Conservation (phyloP, 2,329 filamentous ascomycete genomes). For the Macroventuria anomochaeta region DNA sequence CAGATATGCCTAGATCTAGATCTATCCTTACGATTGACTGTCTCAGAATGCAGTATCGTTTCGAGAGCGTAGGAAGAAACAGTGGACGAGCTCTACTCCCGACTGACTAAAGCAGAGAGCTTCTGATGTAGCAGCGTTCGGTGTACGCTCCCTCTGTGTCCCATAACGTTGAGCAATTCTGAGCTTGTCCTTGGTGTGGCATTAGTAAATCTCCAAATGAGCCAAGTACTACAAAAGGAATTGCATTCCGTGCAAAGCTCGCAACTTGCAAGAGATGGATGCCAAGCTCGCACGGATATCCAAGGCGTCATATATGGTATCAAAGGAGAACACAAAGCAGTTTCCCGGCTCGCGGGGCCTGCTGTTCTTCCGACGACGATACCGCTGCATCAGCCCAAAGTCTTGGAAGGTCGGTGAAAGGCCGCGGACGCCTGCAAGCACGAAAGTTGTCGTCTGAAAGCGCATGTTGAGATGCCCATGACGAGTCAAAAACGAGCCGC, state of each 20-base stretch:
- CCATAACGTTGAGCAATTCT: neutral
- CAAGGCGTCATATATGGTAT: neutral
- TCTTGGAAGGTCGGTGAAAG: constrained; percentile 7
- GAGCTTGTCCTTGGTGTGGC: too few species aligned
- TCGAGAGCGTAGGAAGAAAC: neutral
- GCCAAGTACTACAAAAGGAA: neutral
- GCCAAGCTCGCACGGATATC: constrained; percentile 12
- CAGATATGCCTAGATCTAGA: neutral
- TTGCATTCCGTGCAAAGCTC: neutral
- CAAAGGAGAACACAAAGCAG: constrained; percentile 5
- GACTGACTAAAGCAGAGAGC: neutral
- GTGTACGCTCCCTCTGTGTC: neutral
- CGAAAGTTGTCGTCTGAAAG: constrained; percentile 10
- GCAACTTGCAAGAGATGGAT: neutral
- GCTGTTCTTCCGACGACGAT: constrained; percentile 6
- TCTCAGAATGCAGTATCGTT: neutral
- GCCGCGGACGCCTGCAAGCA: constrained; percentile 12
- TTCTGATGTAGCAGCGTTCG: neutral
- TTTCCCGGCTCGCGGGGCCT: constrained; percentile 10
- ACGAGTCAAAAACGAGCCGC: constrained; percentile 12
- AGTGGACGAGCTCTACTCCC: neutral
- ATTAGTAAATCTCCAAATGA: neutral
- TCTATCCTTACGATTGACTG: neutral
- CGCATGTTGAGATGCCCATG: constrained; percentile 9
- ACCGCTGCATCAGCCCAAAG: constrained; percentile 11